Conservation (phyloP, 2,329 filamentous ascomycete genomes). For the Microdochium nivale region DNA sequence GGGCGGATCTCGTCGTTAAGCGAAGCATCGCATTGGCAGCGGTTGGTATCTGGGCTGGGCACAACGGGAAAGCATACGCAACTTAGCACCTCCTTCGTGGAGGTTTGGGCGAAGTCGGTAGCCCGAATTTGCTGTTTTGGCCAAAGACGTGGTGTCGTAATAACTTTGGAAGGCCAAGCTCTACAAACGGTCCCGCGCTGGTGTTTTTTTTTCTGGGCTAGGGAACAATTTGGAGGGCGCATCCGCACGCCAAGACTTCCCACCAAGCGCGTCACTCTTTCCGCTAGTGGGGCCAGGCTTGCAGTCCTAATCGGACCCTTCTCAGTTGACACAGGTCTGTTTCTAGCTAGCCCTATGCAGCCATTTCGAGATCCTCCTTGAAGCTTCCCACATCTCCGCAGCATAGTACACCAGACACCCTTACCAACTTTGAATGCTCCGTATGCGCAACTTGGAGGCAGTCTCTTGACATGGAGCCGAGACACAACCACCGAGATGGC, state of each 20-base stretch:
- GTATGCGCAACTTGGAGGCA: background rate
- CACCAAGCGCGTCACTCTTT: background rate
- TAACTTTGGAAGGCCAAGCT: background rate
- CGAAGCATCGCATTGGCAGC: background rate
- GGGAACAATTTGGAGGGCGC: too few species aligned
- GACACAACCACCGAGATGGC: conserved; percentile 22
- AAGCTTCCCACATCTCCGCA: too few species aligned
- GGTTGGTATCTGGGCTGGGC: background rate
- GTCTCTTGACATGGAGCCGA: background rate
- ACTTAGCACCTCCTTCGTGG: too few species aligned
- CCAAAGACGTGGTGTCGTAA: background rate
- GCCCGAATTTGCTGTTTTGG: too few species aligned
- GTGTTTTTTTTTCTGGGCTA: background rate
- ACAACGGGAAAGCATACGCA: background rate
- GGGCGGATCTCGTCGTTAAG: background rate
- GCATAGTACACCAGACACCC: too few species aligned
- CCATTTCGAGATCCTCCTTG: too few species aligned
- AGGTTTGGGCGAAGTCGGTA: too few species aligned
- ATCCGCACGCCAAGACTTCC: background rate
- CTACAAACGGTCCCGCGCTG: background rate
- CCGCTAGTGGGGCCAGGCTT: background rate
- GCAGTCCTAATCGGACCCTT: too few species aligned
- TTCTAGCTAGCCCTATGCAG: too few species aligned
- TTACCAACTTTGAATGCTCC: too few species aligned
- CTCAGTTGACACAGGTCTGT: too few species aligned